Conservation (phyloP, 192 early-diverging fungal genomes). For the Entomortierella lignicola region DNA sequence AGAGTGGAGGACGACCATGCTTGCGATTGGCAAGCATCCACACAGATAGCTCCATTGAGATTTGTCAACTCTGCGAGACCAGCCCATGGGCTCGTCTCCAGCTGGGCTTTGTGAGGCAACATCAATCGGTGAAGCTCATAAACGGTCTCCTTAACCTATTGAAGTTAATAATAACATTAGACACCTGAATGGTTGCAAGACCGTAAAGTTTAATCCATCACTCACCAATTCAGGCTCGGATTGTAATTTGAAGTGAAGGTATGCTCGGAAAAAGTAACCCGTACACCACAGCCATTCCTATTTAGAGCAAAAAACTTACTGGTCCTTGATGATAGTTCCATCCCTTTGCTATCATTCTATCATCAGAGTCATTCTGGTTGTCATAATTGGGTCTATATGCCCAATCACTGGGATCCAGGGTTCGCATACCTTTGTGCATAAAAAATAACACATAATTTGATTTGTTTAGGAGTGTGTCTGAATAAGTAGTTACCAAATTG, state of each 20-base stretch:
- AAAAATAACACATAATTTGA: too few species aligned
- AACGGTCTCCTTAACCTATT: slow-evolving; percentile 64
- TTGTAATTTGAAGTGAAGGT: slow-evolving; percentile 69
- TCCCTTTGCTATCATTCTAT: slow-evolving; percentile 91
- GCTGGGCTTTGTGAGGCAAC: slow-evolving; percentile 80
- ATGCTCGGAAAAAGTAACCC: slow-evolving; percentile 91
- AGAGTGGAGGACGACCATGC: slow-evolving; percentile 90
- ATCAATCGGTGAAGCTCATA: slow-evolving; percentile 77
- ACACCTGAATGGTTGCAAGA: too few species aligned
- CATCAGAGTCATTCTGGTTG: slow-evolving; percentile 89
- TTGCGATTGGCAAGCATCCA: slow-evolving; percentile 91
- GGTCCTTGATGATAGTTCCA: slow-evolving; percentile 99
- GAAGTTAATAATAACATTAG: too few species aligned
- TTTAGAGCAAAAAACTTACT: slow-evolving; percentile 32
- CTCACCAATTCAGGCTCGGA: slow-evolving; percentile 37
- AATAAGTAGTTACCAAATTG: too few species aligned
- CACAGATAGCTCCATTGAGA: slow-evolving; percentile 80
- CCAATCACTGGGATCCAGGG: slow-evolving; percentile 93
- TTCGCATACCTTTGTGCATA: slow-evolving; percentile 76
- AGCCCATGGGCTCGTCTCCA: slow-evolving; percentile 80
- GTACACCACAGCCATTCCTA: slow-evolving; percentile 97
- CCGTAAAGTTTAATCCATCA: background rate
- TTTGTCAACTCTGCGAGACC: slow-evolving; percentile 99
- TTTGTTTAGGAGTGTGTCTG: too few species aligned
- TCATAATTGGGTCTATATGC: slow-evolving; percentile 95